Percentiles rank a stretch among this genome's conserved stretches.
These are phyloP conservation scores for Ascoidea asiatica DNA, from an alignment of 805 yeast species.

Conservation along the genomic window DNA sequence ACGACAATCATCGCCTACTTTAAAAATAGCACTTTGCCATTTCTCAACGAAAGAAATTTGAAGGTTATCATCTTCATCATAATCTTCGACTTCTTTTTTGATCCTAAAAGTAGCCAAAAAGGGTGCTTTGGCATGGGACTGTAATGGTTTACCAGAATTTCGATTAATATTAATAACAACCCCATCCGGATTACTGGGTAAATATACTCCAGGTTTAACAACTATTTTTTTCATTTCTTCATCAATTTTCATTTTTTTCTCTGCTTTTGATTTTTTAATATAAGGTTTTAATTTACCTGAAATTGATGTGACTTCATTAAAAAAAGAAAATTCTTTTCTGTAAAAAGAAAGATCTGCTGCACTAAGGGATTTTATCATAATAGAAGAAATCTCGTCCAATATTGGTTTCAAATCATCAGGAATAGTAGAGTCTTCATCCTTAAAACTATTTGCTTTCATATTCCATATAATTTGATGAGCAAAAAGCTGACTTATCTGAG, in stretches of 20 bases:
- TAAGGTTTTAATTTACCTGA: constrained; percentile 93
- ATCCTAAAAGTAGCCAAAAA: constrained; percentile 93
- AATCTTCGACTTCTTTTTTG: constrained; percentile 35
- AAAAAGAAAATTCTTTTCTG: constrained; percentile 75
- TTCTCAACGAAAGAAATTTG: constrained; percentile 35
- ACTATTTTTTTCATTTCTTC: constrained; percentile 79
- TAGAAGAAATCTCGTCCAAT: constrained; percentile 56
- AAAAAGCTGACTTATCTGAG: constrained; percentile 77
- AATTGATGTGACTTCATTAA: constrained; percentile 81
- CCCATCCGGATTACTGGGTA: constrained; percentile 96
- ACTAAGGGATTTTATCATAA: constrained; percentile 51
- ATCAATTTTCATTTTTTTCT: constrained; percentile 90
- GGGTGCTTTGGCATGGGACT: constrained; percentile 98
- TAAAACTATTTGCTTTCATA: constrained; percentile 83
- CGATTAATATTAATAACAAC: constrained; percentile 84
- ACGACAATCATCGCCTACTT: constrained; percentile 98
- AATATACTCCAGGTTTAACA: constrained; percentile 71
- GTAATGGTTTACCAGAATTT: constrained; percentile 86
- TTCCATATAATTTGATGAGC: constrained; percentile 99
- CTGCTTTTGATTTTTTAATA: constrained; percentile 89
- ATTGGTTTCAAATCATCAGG: constrained; percentile 79
- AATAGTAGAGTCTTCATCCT: constrained; percentile 72
- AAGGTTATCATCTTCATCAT: constrained; percentile 22
- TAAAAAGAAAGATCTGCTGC: constrained; percentile 53
- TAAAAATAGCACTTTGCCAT: constrained; percentile 94